Evolutionary conservation across 331 rosid species (phyloP), one percentile per base, ranked within the genome.

Genomic region (Spiraea crenata): DNA sequence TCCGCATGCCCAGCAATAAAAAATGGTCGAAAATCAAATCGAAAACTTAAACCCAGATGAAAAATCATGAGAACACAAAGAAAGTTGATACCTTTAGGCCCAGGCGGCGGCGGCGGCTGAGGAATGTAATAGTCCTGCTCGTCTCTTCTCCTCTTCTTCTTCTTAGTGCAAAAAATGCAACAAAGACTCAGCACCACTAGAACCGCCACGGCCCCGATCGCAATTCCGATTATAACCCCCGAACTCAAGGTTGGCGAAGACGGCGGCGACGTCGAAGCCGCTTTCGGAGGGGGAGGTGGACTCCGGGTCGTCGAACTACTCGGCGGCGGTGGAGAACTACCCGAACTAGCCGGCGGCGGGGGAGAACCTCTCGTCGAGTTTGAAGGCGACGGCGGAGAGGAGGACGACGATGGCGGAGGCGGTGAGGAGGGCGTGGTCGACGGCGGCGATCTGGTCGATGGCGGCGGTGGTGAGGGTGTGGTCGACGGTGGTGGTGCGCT

Each of bases 101-200:
- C 82, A 42, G 76, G 81, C 15, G 86, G 81, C 61, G 81, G 90
- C 14, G 31, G 31, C 31, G 89, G 87, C 5, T 87, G 88, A n/a
- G 83, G 89, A 31, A 63, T 73, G 47, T 82, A 80, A 74, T 86
- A 85, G 37, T 41, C 76, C 44, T 88, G 90, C 47, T 91, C 93
- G 48, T 84, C 96, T n/a, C 89, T 77, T 58, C 83, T 90, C 71
- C 92, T 87, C 84, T 84, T 86, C 82, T 81, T 95, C 87, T 86
- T 95, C 84, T 85, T 91, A 7, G 82, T 74, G 31, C 89, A 83
- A 65, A 87, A 91, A 19, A 95, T 64, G 78, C 87, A 89, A 42
- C 77, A 66, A 59, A 89, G 34, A 76, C 92, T 89, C 45, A 95
- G 42, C 51, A 91, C 81, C 38, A 83, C 57, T 25, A 95, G 71